Evolutionary conservation across 2,329 filamentous ascomycete species (phyloP).

Genomic region (Rhynchosporium secalis): DNA sequence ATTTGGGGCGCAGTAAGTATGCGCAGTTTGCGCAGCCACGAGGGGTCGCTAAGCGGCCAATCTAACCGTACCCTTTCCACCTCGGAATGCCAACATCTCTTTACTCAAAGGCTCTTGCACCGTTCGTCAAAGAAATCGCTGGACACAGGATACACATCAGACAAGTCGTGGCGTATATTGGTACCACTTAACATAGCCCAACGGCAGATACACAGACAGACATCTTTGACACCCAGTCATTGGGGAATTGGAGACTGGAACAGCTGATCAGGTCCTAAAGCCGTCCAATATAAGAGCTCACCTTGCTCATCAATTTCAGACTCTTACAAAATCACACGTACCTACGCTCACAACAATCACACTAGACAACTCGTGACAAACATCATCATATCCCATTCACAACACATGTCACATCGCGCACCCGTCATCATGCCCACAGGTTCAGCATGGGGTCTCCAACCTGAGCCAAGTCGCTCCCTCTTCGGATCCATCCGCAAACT

Average conservation of each 20-base stretch:
- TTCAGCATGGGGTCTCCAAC: slow-evolving; percentile 18
- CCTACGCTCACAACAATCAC: not conserved
- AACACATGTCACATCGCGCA: slow-evolving; percentile 12
- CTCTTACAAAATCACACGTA: not conserved
- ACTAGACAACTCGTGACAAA: not conserved
- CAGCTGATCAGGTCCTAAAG: not conserved
- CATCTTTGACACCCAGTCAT: slow-evolving; percentile 1
- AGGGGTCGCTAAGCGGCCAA: slow-evolving; percentile 4
- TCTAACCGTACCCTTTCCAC: not conserved
- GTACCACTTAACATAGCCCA: slow-evolving; percentile 1
- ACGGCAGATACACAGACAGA: slow-evolving; percentile 5
- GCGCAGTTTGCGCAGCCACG: not conserved
- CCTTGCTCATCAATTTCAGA: not conserved
- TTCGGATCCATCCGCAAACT: slow-evolving; percentile 30
- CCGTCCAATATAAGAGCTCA: not conserved
- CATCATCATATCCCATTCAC: not conserved
- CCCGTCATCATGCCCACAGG: slow-evolving; percentile 19
- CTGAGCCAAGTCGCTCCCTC: slow-evolving; percentile 18
- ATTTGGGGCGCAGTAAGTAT: not conserved
- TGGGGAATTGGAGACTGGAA: not conserved
- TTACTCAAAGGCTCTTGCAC: not conserved
- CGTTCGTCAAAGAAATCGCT: not conserved
- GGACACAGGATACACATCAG: not conserved
- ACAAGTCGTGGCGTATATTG: slow-evolving; percentile 1
- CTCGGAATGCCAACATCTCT: not conserved